Conservation (phyloP, 2,329 filamentous ascomycete genomes). For the Hymenoscyphus albidus region DNA sequence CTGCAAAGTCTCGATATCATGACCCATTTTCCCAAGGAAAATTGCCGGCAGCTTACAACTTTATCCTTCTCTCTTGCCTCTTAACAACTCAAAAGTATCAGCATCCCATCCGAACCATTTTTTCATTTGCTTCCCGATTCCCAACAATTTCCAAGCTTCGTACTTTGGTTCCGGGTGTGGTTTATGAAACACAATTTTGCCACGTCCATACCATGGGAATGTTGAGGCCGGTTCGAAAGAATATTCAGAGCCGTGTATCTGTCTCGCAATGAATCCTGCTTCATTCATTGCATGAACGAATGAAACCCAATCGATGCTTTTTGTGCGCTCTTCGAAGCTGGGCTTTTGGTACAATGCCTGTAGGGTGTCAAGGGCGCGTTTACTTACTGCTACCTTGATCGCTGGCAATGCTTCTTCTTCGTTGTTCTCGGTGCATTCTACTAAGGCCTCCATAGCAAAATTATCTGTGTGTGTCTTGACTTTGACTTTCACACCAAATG, state of each 20-base stretch:
- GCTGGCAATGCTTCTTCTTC: neutral
- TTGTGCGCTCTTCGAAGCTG: neutral
- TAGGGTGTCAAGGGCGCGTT: neutral
- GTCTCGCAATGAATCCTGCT: neutral
- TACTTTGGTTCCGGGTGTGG: conserved; percentile 2
- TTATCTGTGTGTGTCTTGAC: conserved; percentile 5
- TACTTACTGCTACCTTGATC: neutral
- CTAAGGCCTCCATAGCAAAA: no score
- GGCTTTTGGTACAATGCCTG: neutral
- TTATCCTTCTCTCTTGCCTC: neutral
- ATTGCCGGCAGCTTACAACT: no score
- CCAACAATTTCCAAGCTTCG: neutral
- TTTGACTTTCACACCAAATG: neutral
- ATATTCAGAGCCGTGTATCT: neutral
- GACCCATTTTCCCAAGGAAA: no score
- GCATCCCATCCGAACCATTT: conserved; percentile 5
- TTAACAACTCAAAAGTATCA: conserved; percentile 2
- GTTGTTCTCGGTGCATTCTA: neutral
- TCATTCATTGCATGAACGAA: neutral
- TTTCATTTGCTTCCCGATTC: neutral
- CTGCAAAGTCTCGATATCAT: no score
- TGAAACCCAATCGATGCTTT: neutral
- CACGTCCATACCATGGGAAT: neutral
- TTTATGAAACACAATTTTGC: conserved; percentile 2
- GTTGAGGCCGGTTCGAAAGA: neutral